Evolutionary conservation across 2,329 filamentous ascomycete species (phyloP).

Genomic region (Botrytis elliptica): DNA sequence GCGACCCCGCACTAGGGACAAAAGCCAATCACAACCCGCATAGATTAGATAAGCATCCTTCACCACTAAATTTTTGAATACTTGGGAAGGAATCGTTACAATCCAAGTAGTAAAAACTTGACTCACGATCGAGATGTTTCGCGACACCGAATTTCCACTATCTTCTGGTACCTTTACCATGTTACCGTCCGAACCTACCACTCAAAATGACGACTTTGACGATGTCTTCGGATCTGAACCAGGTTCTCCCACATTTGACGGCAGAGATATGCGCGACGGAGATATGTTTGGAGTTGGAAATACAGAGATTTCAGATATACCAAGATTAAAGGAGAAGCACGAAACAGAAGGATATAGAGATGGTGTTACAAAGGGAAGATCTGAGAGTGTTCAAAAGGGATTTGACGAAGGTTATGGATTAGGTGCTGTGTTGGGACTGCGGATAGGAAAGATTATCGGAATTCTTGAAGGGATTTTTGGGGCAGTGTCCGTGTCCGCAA

Average conservation of each 20-base stretch:
- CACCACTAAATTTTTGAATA: neutral
- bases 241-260: conserved; percentile 30
- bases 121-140: conserved; percentile 11
- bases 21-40: neutral
- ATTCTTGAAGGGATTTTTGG: conserved; percentile 68
- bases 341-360: conserved; percentile 84
- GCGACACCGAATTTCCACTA: conserved; percentile 13
- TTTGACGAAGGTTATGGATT: conserved; percentile 90
- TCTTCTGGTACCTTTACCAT: neutral
- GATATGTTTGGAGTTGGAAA: conserved; percentile 26
- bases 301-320: conserved; percentile 36
- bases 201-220: conserved; percentile 35
- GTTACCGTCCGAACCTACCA: neutral
- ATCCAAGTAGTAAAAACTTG: neutral
- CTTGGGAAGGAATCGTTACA: neutral
- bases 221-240: conserved; percentile 40
- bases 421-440: conserved; percentile 75
- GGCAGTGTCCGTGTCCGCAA: conserved; percentile 41
- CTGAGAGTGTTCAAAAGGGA: conserved; percentile 72
- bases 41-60: conserved; percentile 17
- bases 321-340: conserved; percentile 38
- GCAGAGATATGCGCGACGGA: neutral
- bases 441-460: conserved; percentile 73
- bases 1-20: neutral
- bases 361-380: conserved; percentile 75